Evolutionary conservation across 441 rosid species (phyloP), one percentile per base, ranked within the genome.

Genomic region (Populus hybrid): DNA sequence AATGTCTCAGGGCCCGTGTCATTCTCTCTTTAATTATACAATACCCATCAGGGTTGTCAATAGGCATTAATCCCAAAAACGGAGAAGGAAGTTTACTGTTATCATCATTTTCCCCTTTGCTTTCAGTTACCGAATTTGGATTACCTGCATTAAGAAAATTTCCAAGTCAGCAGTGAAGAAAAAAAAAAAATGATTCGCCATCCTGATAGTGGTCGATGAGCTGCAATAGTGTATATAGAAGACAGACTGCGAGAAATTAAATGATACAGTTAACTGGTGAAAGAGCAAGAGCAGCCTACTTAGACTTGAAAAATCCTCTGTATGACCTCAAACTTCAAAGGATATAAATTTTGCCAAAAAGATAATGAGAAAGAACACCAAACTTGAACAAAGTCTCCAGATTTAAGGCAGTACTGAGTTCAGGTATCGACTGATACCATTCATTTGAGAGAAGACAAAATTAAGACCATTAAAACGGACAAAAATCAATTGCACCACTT

Each of bases 21-120:
- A 95, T 89, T 89, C 90, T 92, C 78, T 90, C 97, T 84, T 92
- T 95, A 67, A 92, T 91, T 3, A 87, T 81, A 79, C 89, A 87
- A 75, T 84, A 84, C 29, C 82, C 83, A 81, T 95, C 99, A 9
- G 88, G 86, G 77, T 85, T 92, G 76, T 91, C 95, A 10, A 72
- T 7, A 2, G 93, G 93, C 84, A 82, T 70, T 79, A 79, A 61
- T 66, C 90, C 91, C 63, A 77, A 69, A 77, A 77, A 77, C 0
- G 97, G 93, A 28, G 93, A 86, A 68, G 91, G 85, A 72, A 84
- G 66, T 61, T 69, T 81, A 81, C 84, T 81, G 56, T 53, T 74
- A 69, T 83, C 82, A 33, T 78, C 82, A 38, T 81, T 86, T 24
- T 88, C 95, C 11, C 71, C 78, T 0, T 59, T 70, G 40, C 72